These are phyloP conservation scores for Hortaea sp. DNA, from an alignment of 2,329 filamentous ascomycete genomes.

Conservation along the genomic window DNA sequence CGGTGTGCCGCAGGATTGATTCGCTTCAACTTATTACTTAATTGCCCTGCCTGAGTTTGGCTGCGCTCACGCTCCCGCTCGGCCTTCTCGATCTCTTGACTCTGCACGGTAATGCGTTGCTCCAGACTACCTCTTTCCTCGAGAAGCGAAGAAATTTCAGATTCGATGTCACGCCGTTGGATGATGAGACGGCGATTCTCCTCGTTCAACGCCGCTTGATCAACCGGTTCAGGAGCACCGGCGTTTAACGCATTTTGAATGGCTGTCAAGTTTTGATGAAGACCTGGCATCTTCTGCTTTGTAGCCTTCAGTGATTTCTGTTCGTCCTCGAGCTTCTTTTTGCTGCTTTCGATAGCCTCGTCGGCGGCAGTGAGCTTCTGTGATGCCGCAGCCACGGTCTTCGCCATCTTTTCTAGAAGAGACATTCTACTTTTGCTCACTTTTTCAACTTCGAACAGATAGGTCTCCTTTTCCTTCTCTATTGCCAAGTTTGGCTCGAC, in stretches of 20 bases:
- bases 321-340: conserved; percentile 31
- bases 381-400: conserved; percentile 31
- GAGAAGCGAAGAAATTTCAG: conserved; percentile 34
- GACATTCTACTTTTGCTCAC: conserved; percentile 47
- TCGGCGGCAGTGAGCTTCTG: conserved; percentile 29
- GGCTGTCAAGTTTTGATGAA: conserved; percentile 44
- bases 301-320: conserved; percentile 32
- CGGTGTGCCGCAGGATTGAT: conserved; percentile 53
- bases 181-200: conserved; percentile 53
- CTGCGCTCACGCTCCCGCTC: conserved; percentile 48
- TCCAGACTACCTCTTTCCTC: conserved; percentile 22
- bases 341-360: conserved; percentile 22
- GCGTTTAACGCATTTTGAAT: conserved; percentile 52
- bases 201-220: conserved; percentile 60
- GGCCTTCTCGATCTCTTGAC: conserved; percentile 30
- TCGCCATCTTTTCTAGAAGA: conserved; percentile 46
- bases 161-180: conserved; percentile 36
- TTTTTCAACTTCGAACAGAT: conserved; percentile 47
- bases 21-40: conserved; percentile 54
- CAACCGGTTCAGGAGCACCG: conserved; percentile 56
- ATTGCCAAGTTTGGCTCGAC: conserved; percentile 59
- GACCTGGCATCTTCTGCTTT: conserved; percentile 17
- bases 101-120: conserved; percentile 27
- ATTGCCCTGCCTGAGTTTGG: conserved; percentile 65
- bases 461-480: conserved; percentile 60